Evolutionary conservation across 1,139 yeast species (phyloP).

Genomic region (Magnusiomyces sp.): DNA sequence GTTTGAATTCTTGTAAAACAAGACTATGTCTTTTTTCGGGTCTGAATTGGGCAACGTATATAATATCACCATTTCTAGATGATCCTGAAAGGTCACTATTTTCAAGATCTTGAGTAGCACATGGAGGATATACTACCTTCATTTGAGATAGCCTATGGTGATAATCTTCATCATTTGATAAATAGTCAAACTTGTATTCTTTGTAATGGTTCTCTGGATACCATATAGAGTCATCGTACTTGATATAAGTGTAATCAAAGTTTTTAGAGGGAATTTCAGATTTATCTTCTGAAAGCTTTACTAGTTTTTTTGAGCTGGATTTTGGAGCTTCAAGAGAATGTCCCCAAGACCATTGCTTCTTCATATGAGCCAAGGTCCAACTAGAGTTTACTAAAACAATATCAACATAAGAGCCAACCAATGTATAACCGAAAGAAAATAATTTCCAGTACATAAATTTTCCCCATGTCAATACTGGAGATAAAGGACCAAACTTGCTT

Average conservation of each 20-base stretch:
- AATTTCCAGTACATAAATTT: constrained; percentile 72
- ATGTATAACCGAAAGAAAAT: constrained; percentile 46
- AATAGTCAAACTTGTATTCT: too few relatives aligned
- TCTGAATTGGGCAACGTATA: constrained; percentile 87
- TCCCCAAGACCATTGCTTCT: constrained; percentile 47
- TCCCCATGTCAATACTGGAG: constrained; percentile 19
- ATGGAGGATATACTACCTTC: constrained; percentile 73
- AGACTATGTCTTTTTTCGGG: constrained; percentile 88
- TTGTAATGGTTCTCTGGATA: constrained; percentile 23
- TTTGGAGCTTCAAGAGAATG: too few relatives aligned
- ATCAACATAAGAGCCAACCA: constrained; percentile 59
- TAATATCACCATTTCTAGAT: constrained; percentile 46
- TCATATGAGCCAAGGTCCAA: constrained; percentile 80
- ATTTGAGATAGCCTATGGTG: too few relatives aligned
- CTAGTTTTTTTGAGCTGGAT: constrained; percentile 12
- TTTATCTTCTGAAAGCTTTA: too few relatives aligned
- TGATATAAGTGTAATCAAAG: too few relatives aligned
- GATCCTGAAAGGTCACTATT: constrained; percentile 13
- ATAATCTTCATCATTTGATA: too few relatives aligned
- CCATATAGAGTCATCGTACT: constrained; percentile 12
- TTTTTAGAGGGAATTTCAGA: too few relatives aligned
- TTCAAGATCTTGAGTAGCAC: constrained; percentile 54
- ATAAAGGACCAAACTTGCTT: too few relatives aligned
- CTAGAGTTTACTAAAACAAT: constrained; percentile 74
- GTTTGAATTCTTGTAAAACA: constrained; percentile 53